phyloP scores from a whole-genome alignment of 345 rosid genomes.

The Ceriops tagal region DNA sequence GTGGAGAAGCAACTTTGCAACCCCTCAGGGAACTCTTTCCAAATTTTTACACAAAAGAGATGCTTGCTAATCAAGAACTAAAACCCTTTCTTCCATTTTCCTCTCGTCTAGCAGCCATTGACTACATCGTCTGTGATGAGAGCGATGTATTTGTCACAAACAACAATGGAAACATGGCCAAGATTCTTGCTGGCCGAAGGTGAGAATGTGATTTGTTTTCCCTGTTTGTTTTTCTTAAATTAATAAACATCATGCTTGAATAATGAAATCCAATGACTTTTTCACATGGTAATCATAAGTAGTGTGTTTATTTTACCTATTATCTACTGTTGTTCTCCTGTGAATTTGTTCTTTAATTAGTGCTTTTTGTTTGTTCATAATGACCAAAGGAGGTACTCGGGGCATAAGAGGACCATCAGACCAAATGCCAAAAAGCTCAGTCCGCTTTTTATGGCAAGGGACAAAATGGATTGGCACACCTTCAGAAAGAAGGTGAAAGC shows the following conservation, averaged over 20 bases:
- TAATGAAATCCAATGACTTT: neutral
- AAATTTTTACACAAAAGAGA: conserved; percentile 91
- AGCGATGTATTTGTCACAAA: conserved; percentile 95
- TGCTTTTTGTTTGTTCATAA: neutral
- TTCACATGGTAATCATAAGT: neutral
- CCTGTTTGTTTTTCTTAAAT: neutral
- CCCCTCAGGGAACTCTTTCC: conserved; percentile 91
- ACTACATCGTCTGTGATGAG: conserved; percentile 86
- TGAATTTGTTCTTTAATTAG: neutral
- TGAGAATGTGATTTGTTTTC: conserved; percentile 31
- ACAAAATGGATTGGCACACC: conserved; percentile 71
- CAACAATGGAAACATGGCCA: conserved; percentile 99
- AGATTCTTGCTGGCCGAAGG: conserved; percentile 98
- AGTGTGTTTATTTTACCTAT: neutral
- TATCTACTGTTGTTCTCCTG: neutral
- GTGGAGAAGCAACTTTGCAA: conserved; percentile 81
- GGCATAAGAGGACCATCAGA: conserved; percentile 92
- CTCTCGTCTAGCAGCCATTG: conserved; percentile 90
- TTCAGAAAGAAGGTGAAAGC: conserved; percentile 83
- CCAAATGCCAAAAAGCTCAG: conserved; percentile 92
- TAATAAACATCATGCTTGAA: neutral
- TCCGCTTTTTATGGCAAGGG: conserved; percentile 62
- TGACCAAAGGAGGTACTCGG: conserved; percentile 73
- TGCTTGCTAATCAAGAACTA: conserved; percentile 75
- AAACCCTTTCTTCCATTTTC: conserved; percentile 73